Evolutionary conservation across 2,329 filamentous ascomycete species (phyloP).

Genomic region (Neopestalotiopsis clavispora): DNA sequence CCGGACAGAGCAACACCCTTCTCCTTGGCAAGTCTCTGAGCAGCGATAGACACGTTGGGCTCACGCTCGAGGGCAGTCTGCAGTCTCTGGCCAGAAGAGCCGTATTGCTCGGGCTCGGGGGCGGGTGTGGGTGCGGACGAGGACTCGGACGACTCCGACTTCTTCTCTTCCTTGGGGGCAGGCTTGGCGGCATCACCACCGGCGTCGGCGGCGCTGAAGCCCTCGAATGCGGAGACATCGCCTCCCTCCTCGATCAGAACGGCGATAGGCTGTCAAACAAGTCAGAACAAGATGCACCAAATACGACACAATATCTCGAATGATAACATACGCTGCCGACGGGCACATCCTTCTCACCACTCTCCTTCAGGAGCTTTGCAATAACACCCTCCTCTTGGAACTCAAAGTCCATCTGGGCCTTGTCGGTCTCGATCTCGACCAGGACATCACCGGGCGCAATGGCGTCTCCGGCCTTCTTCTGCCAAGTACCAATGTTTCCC

Average conservation of each 20-base stretch:
- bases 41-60: constrained; percentile 73
- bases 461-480: constrained; percentile 92
- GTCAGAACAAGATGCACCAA: constrained; percentile 21
- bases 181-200: constrained; percentile 76
- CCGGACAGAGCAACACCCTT: constrained; percentile 77
- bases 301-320: constrained; percentile 7
- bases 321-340: constrained; percentile 84
- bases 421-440: constrained; percentile 98
- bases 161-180: constrained; percentile 69
- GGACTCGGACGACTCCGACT: constrained; percentile 65
- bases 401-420: constrained; percentile 99
- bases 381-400: constrained; percentile 98
- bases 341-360: constrained; percentile 90
- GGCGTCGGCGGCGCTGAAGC: constrained; percentile 87
- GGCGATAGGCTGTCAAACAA: constrained; percentile 79
- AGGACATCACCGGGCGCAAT: constrained; percentile 92
- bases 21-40: constrained; percentile 83
- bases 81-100: constrained; percentile 75
- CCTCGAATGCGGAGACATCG: constrained; percentile 87
- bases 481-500: constrained; percentile 96
- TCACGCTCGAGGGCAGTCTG: constrained; percentile 85
- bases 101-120: constrained; percentile 70
- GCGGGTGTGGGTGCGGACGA: constrained; percentile 62
- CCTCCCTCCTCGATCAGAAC: constrained; percentile 90
- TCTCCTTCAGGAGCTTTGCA: constrained; percentile 91